These are phyloP conservation scores for Mrakia gelida DNA, from an alignment of 768 basidiomycete genomes.

Conservation along the genomic window DNA sequence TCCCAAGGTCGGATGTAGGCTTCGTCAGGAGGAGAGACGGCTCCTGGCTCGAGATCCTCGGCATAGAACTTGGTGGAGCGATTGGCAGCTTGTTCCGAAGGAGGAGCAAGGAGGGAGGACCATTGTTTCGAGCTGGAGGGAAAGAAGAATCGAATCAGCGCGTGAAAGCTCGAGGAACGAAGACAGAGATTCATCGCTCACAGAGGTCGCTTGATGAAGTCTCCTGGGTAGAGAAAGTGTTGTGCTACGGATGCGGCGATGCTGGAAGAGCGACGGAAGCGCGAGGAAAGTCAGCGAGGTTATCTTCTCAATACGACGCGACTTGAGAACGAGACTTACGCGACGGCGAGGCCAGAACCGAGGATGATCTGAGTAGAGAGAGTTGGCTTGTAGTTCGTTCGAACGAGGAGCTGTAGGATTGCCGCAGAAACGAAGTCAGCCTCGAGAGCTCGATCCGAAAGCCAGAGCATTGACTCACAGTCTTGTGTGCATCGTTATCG, in stretches of 20 bases:
- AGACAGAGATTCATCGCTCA: not conserved
- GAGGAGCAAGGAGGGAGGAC: constrained; percentile 3
- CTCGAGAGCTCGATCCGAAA: too few relatives aligned
- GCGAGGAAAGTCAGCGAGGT: not conserved
- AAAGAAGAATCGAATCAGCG: not conserved
- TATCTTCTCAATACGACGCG: not conserved
- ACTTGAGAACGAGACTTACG: constrained; percentile 2
- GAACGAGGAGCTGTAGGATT: not conserved
- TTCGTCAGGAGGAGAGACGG: not conserved
- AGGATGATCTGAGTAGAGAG: constrained; percentile 17
- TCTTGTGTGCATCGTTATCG: not conserved
- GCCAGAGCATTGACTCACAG: not conserved
- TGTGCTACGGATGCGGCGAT: not conserved
- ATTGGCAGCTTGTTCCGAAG: not conserved
- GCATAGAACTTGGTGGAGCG: constrained; percentile 3
- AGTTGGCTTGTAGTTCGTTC: constrained; percentile 14
- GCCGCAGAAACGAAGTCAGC: not conserved
- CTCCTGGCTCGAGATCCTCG: not conserved
- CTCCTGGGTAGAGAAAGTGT: constrained; percentile 17
- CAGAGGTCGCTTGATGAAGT: constrained; percentile 14
- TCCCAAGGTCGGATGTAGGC: not conserved
- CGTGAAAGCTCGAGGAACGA: not conserved
- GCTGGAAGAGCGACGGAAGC: not conserved
- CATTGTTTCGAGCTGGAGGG: constrained; percentile 9
- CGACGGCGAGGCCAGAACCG: not conserved